phyloP scores from a whole-genome alignment of 495 filamentous ascomycete species.

The Clohesyomyces aquaticus region DNA sequence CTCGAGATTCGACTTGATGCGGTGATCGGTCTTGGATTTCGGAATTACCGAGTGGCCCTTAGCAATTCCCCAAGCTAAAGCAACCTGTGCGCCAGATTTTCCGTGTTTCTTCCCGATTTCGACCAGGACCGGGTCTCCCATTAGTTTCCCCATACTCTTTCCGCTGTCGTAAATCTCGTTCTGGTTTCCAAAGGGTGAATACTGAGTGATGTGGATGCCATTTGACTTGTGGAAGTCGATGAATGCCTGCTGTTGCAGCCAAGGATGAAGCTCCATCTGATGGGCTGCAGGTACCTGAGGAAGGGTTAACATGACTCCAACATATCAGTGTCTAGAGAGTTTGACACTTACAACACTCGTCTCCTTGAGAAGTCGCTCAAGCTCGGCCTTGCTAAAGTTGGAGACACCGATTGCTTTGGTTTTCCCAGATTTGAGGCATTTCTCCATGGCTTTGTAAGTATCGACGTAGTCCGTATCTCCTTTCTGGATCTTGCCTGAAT shows the following conservation, averaged over 20 bases:
- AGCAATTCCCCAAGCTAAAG: slow-evolving; percentile 70
- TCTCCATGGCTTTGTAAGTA: slow-evolving; percentile 64
- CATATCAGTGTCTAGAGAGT: background rate
- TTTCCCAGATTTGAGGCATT: slow-evolving; percentile 59
- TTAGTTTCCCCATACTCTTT: slow-evolving; percentile 57
- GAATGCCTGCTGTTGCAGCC: slow-evolving; percentile 64
- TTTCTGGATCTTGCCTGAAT: slow-evolving; percentile 37
- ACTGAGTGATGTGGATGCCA: slow-evolving; percentile 66
- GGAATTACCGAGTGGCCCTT: slow-evolving; percentile 67
- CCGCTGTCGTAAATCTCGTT: slow-evolving; percentile 63
- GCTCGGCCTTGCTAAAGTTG: slow-evolving; percentile 72
- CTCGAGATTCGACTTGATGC: slow-evolving; percentile 62
- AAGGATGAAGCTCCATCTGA: slow-evolving; percentile 68
- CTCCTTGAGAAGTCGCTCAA: slow-evolving; percentile 68
- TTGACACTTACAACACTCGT: slow-evolving; percentile 51
- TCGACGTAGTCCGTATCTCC: slow-evolving; percentile 45
- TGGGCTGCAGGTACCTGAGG: slow-evolving; percentile 59
- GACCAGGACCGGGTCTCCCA: slow-evolving; percentile 63
- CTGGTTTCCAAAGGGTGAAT: slow-evolving; percentile 73
- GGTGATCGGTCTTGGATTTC: slow-evolving; percentile 57
- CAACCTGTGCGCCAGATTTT: slow-evolving; percentile 64
- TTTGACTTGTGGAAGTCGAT: slow-evolving; percentile 57
- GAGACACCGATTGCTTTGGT: slow-evolving; percentile 71
- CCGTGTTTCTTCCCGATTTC: slow-evolving; percentile 66
- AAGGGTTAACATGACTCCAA: background rate